A percentile compares a stretch with the other conserved stretches of the same genome.
Conservation (phyloP, 768 basidiomycete genomes). For the Trametes cinnabarina region DNA sequence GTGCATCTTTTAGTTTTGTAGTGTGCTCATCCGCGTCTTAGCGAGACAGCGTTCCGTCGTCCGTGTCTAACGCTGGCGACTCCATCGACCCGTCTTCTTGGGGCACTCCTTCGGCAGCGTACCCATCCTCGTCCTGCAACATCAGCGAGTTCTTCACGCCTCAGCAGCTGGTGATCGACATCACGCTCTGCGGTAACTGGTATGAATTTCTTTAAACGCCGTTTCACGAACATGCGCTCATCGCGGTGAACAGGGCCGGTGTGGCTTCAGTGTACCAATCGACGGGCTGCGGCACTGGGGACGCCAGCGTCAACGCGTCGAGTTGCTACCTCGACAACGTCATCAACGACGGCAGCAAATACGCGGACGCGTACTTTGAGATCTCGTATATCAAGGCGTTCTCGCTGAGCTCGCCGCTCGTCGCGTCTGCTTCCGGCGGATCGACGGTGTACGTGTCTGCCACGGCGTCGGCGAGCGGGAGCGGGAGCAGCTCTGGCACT, state of each 20-base stretch:
- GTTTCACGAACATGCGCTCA: neutral
- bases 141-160: constrained; percentile 44
- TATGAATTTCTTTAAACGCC: constrained; percentile 22
- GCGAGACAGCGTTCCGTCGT: constrained; percentile 39
- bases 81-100: constrained; percentile 40
- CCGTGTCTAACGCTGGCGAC: constrained; percentile 32
- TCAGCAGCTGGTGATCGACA: constrained; percentile 55
- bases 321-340: constrained; percentile 51
- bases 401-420: constrained; percentile 26
- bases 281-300: constrained; percentile 35
- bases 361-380: constrained; percentile 57
- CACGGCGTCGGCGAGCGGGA: constrained; percentile 10
- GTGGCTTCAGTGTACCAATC: constrained; percentile 41
- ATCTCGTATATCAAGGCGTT: constrained; percentile 59
- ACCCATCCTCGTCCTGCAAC: constrained; percentile 41
- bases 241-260: constrained; percentile 49
- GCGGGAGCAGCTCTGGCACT: neutral
- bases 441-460: constrained; percentile 9
- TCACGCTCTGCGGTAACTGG: constrained; percentile 57
- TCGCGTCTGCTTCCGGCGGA: constrained; percentile 4
- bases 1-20: neutral
- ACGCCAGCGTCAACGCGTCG: constrained; percentile 35
- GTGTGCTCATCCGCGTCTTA: constrained; percentile 11
- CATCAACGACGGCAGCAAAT: constrained; percentile 43
- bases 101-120: constrained; percentile 46